Evolutionary conservation across 495 filamentous ascomycete genomes (phyloP), one percentile per base, ranked within the genome.

Genomic region (Bombardia bombarda): DNA sequence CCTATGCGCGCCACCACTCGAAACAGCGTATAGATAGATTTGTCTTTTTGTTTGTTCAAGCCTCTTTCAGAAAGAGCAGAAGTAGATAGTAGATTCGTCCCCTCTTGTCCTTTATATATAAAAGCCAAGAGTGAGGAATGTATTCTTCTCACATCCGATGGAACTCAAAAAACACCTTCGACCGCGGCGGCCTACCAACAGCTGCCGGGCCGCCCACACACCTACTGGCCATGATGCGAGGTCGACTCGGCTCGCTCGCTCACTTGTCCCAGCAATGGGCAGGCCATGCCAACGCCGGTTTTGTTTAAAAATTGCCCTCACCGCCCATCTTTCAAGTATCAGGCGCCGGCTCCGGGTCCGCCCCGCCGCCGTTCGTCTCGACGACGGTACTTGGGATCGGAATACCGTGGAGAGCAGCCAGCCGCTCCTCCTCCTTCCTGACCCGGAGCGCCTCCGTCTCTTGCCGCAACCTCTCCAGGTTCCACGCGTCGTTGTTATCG

Each of bases 401-500:
- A 24, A 50, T 2, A 17, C 54, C 57, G 46, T 62, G 52, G 38
- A 54, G 14, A 1, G 53, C 55, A 19, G 68, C 67, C 42, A 80
- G 40, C 25, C 77, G 61, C 33, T 79, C 75, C 47, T 78, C 68
- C 57, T 86, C 80, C 46, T 78, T 79, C 62, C 72, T 78, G 45
- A 74, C 73, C 53, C 67, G 63, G 37, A 85, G 49, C 14, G 74
- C 74, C 56, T 84, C 79, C 3, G 84, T 89, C 69, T 88, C 83
- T 54, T 66, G 63, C 36, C 80, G 78, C 55, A 84, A 58, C 23
- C 79, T 86, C 53, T 84, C 82, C 56, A 97, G 67, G 65, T 95
- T 89, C 77, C 82, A 95, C 17, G 64, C 63, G 35, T 73, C 79
- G 17, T 81, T 79, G 38, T 77, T 77, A 5, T 71, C 74, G 20